Evolutionary conservation across 768 basidiomycete species (phyloP), one percentile per base, ranked within the genome.

Genomic region (Auriscalpium microsporum): DNA sequence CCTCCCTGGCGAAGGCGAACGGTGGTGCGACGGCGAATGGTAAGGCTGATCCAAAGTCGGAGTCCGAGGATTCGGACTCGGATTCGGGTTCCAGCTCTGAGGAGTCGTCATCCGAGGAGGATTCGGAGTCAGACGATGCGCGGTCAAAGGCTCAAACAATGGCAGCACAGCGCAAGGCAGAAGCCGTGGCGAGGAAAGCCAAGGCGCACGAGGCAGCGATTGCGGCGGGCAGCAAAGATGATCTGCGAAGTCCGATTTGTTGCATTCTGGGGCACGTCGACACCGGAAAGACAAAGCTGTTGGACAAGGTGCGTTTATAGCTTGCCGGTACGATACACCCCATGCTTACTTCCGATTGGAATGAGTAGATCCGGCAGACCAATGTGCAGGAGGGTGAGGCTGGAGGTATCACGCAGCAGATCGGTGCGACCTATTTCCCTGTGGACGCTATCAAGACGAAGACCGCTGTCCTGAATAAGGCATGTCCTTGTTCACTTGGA

Each of bases 371-470:
- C 68, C 94, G 96, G 62, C 95, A 98, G 86, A 98, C 95, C 5
- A 97, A 97, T 62, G 96, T 99, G 19, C 94, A 97, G 72, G 96
- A 97, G 68, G 96, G 96, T 53, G 96, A 99, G 80, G 96, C 96
- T 3, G 96, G 96, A 62, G 96, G 96, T 74, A 99, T 99, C 70
- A 99, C 96, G 0, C 96, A 98, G 71, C 96, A 99, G 70, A 99
- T 99, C 62, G 96, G 96, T 77, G 96, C 96, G 19, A 98, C 96
- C 0, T 99, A 94, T 76, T 98, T 99, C 83, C 96, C 96, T 37
- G 86, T 88, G 35, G 89, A 92, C 6, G 94, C 95, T 8, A 96
- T 99, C 71, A 83, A 84, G 72, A 81, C 80, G 42, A 98, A 98
- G 78, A 98, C 96, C 7, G 77, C 77, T 13, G 94, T 97, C n/a